Conservation (phyloP, 306 rosid genomes). For the Cucurbita ficifolia region DNA sequence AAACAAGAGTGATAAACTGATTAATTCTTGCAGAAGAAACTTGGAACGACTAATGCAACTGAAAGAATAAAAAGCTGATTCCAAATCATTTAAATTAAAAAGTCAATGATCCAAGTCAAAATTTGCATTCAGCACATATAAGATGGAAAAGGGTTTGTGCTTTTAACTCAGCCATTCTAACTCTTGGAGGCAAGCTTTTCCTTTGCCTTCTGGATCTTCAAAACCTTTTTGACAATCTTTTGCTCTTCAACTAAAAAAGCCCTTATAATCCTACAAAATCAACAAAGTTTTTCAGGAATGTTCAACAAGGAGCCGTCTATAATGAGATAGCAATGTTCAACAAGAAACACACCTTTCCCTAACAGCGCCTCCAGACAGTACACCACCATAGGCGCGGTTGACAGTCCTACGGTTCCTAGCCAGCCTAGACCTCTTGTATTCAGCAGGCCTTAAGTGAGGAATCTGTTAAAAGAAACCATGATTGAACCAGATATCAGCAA, state of each 20-base stretch:
- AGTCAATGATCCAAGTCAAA: constrained; percentile 2
- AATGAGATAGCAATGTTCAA: neutral
- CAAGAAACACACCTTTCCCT: neutral
- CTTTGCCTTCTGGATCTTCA: constrained; percentile 1
- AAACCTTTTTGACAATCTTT: constrained; percentile 1
- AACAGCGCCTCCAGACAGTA: neutral
- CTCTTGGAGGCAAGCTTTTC: neutral
- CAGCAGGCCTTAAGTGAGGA: constrained; percentile 80
- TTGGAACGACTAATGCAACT: neutral
- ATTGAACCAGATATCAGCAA: neutral
- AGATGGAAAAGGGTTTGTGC: neutral
- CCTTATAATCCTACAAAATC: neutral
- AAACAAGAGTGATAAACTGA: neutral
- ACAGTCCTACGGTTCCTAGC: constrained; percentile 69
- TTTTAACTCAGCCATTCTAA: neutral
- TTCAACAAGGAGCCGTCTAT: neutral
- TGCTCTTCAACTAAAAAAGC: constrained; percentile 1
- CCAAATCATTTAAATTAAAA: neutral
- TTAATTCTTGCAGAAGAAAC: neutral
- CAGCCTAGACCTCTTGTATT: constrained; percentile 74
- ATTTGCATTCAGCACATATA: neutral
- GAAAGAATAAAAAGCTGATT: neutral
- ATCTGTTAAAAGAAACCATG: constrained; percentile 1
- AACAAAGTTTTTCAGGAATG: neutral
- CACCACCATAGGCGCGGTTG: constrained; percentile 15